Evolutionary conservation across 2,329 filamentous ascomycete species (phyloP), one percentile per base, ranked within the genome.

Genomic region (Shiraia bambusicola): DNA sequence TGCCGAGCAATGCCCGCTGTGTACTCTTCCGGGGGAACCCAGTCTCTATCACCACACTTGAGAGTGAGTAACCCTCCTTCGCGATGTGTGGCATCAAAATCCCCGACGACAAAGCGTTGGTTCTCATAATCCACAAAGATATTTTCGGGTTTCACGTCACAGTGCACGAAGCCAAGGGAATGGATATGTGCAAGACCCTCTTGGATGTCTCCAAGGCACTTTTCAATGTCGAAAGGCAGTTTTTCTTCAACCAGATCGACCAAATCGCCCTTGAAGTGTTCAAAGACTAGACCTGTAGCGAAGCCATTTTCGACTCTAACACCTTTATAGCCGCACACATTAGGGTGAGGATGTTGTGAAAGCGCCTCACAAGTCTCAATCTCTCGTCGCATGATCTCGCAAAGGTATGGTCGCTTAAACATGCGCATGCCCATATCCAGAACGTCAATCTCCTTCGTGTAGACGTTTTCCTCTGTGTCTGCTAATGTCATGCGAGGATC

Each of bases 61-160:
- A 35, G 14, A 19, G n/a, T 14, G 9, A 42, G 4, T 5, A 15
- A 4, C 11, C 4, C 12, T 5, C 19, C 32, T 15, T 37, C 17
- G 4, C 13, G 8, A 24, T 40, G 32, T 12, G 7, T 17, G n/a
- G 32, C 17, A 25, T 45, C 42, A 24, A 43, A 37, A 15, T 48
- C 45, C 17, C 40, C 41, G 22, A 45, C 15, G 8, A 40, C 34
- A 15, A 32, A 45, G 28, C 28, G 28, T 30, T 41, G 24, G n/a
- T 11, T 13, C 16, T 8, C 22, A 8, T 8, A 16, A 7, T 26
- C 11, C 11, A 40, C 45, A 15, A 48, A 42, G 12, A 50, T 40
- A 15, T 50, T 45, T 4, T 27, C n/a, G 3, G 48, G 45, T 25
- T 50, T 45, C 14, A 45, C 30, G 17, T 45, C 35, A 17, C 35